phyloP scores from a whole-genome alignment of 805 yeast genomes.

The Ogataea pini region DNA sequence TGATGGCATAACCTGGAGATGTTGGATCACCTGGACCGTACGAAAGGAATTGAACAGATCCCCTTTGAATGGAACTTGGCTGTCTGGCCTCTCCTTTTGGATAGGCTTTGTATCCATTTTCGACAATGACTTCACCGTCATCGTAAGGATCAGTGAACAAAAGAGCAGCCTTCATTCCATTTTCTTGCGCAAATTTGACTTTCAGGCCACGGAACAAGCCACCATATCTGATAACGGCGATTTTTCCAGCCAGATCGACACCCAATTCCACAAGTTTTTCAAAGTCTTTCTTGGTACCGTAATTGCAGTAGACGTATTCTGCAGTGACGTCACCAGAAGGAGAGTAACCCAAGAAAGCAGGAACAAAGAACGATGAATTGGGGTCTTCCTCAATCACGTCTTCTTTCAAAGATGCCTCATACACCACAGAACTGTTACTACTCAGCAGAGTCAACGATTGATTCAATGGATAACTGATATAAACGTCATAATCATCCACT shows the following conservation, averaged over 20 bases:
- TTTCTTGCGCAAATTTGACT: slow-evolving; percentile 73
- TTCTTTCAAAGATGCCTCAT: slow-evolving; percentile 55
- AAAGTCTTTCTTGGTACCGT: slow-evolving; percentile 65
- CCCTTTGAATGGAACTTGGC: slow-evolving; percentile 75
- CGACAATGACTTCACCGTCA: slow-evolving; percentile 50
- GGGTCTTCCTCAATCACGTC: slow-evolving; percentile 51
- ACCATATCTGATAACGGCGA: slow-evolving; percentile 71
- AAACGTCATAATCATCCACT: slow-evolving; percentile 61
- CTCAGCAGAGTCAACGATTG: slow-evolving; percentile 49
- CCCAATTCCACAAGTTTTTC: slow-evolving; percentile 46
- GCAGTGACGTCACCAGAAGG: slow-evolving; percentile 77
- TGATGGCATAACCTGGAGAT: slow-evolving; percentile 67
- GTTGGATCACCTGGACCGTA: slow-evolving; percentile 76
- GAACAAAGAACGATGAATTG: slow-evolving; percentile 52
- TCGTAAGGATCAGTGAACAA: slow-evolving; percentile 73
- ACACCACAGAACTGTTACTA: slow-evolving; percentile 33
- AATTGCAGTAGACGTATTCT: slow-evolving; percentile 64
- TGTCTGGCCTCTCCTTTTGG: slow-evolving; percentile 79
- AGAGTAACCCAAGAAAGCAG: slow-evolving; percentile 76
- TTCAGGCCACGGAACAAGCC: slow-evolving; percentile 69
- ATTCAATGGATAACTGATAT: slow-evolving; percentile 61
- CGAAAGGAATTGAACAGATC: slow-evolving; percentile 66
- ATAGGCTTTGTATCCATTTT: slow-evolving; percentile 62
- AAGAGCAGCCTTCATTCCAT: slow-evolving; percentile 66
- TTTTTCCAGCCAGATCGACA: slow-evolving; percentile 54